Conservation (phyloP, 192 early-diverging fungal species). For the Haplosporangium gracile region DNA sequence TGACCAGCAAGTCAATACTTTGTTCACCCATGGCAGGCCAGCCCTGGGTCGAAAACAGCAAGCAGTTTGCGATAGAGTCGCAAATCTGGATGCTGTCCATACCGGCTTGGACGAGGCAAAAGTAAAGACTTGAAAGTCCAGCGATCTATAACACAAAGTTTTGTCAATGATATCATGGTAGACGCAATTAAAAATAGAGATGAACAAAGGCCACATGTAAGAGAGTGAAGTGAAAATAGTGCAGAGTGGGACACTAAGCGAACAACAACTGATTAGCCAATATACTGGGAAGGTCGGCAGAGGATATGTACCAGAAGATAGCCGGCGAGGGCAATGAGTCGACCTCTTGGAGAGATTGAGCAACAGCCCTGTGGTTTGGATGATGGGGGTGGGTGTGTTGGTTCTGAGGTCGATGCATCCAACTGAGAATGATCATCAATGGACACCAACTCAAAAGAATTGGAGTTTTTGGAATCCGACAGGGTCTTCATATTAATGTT, state of each 20-base stretch:
- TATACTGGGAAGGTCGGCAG: background rate
- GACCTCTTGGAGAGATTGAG: slow-evolving; percentile 18
- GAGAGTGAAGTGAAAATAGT: background rate
- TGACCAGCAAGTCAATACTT: slow-evolving; percentile 31
- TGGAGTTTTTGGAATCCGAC: slow-evolving; percentile 25
- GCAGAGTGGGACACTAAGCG: background rate
- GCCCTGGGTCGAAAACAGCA: slow-evolving; percentile 40
- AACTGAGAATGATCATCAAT: slow-evolving; percentile 21
- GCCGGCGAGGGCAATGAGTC: slow-evolving; percentile 17
- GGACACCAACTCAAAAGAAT: slow-evolving; percentile 35
- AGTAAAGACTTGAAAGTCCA: slow-evolving; percentile 40
- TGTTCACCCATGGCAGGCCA: slow-evolving; percentile 49
- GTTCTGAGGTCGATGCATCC: background rate
- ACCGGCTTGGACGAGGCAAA: slow-evolving; percentile 40
- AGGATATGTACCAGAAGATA: slow-evolving; percentile 33
- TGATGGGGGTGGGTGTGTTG: background rate
- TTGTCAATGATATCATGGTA: background rate
- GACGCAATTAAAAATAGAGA: background rate
- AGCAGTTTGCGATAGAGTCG: slow-evolving; percentile 23
- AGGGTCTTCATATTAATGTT: slow-evolving; percentile 5
- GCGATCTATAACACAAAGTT: slow-evolving; percentile 13
- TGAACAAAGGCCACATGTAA: background rate
- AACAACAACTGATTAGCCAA: background rate
- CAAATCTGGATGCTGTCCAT: slow-evolving; percentile 32
- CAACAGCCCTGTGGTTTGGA: background rate